Evolutionary conservation across 768 basidiomycete genomes (phyloP).

Genomic region (Guyanaporus albipodus): DNA sequence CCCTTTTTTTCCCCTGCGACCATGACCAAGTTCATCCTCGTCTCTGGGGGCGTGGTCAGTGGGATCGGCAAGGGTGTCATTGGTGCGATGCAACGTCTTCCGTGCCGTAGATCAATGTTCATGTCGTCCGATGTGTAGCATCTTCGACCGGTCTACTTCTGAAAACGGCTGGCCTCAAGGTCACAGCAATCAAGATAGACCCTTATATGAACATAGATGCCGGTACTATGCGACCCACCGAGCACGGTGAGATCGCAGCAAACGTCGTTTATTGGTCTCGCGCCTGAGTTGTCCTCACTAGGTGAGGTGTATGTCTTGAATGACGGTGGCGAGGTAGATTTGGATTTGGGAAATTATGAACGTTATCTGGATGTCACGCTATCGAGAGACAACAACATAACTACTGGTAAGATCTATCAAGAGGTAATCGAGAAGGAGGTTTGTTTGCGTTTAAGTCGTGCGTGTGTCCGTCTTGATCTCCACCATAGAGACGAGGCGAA

Average conservation of each 20-base stretch:
- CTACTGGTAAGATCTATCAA: conserved; percentile 96
- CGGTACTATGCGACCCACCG: conserved; percentile 97
- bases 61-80: conserved; percentile 99
- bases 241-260: conserved; percentile 70
- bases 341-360: conserved; percentile 98
- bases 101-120: conserved; percentile 16
- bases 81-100: conserved; percentile 51
- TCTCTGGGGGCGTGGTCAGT: conserved; percentile 96
- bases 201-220: conserved; percentile 99
- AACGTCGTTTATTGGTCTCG: not conserved
- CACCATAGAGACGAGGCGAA: conserved; percentile 64
- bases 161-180: conserved; percentile 93
- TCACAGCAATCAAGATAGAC: conserved; percentile 99
- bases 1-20: conserved; percentile 7
- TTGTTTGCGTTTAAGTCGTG: conserved; percentile 22
- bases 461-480: conserved; percentile 8
- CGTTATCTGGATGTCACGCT: conserved; percentile 95
- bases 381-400: conserved; percentile 95
- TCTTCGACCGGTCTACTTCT: conserved; percentile 94
- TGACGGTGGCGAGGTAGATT: conserved; percentile 96
- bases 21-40: conserved; percentile 96
- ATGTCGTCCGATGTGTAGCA: conserved; percentile 47
- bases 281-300: conserved; percentile 31
- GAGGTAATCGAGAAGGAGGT: conserved; percentile 98
- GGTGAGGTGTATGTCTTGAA: conserved; percentile 98